Conservation (phyloP, 2,329 filamentous ascomycete genomes). For the Exophiala sideris region DNA sequence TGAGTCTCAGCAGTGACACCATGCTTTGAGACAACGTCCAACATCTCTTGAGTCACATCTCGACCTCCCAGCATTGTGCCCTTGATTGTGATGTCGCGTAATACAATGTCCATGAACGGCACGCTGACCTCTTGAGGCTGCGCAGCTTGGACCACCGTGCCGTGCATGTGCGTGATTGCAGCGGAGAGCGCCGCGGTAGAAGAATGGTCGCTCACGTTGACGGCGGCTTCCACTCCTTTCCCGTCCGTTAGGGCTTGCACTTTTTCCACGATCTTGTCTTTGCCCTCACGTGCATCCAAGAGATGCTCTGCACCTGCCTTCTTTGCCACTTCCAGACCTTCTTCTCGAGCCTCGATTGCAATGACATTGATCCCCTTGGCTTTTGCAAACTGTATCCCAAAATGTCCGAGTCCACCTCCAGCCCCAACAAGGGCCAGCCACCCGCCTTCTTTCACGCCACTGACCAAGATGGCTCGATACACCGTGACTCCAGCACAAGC, state of each 20-base stretch:
- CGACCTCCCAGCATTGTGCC: constrained; percentile 46
- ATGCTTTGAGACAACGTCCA: constrained; percentile 44
- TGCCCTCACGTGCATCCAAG: constrained; percentile 47
- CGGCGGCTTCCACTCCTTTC: constrained; percentile 49
- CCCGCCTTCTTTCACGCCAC: constrained; percentile 34
- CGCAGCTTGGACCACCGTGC: constrained; percentile 56
- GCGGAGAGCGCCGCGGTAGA: constrained; percentile 50
- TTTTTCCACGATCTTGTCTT: constrained; percentile 46
- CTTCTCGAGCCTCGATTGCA: constrained; percentile 54
- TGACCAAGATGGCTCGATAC: constrained; percentile 46
- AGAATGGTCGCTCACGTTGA: constrained; percentile 53
- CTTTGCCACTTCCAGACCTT: constrained; percentile 47
- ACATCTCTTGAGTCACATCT: constrained; percentile 46
- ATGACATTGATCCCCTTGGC: constrained; percentile 51
- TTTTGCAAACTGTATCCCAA: constrained; percentile 52
- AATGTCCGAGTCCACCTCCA: constrained; percentile 53
- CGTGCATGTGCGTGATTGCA: constrained; percentile 59
- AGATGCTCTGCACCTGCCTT: constrained; percentile 51
- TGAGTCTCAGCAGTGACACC: constrained; percentile 51
- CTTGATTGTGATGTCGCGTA: constrained; percentile 51
- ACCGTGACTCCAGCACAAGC: constrained; percentile 55
- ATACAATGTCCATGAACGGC: constrained; percentile 48
- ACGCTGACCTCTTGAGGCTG: constrained; percentile 42
- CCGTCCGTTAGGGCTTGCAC: constrained; percentile 49
- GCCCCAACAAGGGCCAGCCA: constrained; percentile 48